These are phyloP conservation scores for Chlamydomonas incerta DNA, from an alignment of 139 green algal species.

Conservation along the genomic window DNA sequence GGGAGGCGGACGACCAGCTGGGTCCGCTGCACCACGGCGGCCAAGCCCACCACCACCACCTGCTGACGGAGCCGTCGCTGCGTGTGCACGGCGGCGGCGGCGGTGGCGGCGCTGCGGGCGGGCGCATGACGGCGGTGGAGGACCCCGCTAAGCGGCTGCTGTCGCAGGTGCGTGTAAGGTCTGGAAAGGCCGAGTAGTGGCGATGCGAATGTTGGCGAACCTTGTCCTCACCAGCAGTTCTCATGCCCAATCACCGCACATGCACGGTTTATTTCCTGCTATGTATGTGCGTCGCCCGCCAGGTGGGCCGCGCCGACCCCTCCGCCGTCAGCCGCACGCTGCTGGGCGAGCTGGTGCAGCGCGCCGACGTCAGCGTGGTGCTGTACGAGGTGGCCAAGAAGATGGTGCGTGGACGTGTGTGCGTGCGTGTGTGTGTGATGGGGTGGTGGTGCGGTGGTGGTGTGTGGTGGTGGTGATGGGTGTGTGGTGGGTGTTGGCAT, in stretches of 20 bases:
- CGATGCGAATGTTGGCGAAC: too few species aligned
- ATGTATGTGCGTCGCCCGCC: background rate
- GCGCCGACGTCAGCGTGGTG: conserved; percentile 35
- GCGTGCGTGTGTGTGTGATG: too few species aligned
- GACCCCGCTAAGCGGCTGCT: conserved; percentile 47
- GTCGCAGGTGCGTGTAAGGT: background rate
- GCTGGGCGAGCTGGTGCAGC: conserved; percentile 33
- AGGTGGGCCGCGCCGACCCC: conserved; percentile 29
- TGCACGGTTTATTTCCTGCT: too few species aligned
- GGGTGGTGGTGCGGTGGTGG: too few species aligned
- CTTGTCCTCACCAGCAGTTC: too few species aligned
- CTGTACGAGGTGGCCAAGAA: conserved; percentile 45
- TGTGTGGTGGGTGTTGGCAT: too few species aligned
- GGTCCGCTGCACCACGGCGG: too few species aligned
- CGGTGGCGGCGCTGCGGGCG: background rate
- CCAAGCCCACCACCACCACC: background rate
- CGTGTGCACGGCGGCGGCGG: background rate
- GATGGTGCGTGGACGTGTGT: too few species aligned
- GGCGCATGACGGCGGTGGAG: background rate
- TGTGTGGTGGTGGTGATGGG: too few species aligned
- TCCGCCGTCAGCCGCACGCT: conserved; percentile 23
- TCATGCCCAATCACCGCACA: too few species aligned
- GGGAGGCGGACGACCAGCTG: background rate
- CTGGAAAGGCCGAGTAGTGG: too few species aligned
- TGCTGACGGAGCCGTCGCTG: too few species aligned